Evolutionary conservation across 257 asterid genomes (phyloP), one percentile per base, ranked within the genome.

Genomic region (Fraxinus quadrangulata): DNA sequence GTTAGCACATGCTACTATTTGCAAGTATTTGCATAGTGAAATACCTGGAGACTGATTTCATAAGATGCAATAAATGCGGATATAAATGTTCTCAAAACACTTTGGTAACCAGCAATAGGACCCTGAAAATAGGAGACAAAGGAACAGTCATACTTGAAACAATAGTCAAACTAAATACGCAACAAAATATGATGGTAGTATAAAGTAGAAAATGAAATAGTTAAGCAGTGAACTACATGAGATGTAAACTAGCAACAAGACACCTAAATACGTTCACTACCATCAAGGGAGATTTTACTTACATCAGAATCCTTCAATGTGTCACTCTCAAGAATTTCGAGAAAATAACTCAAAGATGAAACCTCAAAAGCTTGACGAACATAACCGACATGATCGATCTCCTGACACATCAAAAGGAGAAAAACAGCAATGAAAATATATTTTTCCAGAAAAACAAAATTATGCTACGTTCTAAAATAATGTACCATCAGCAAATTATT

Each of bases 361-460:
- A 90, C 91, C 83, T 93, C 97, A 86, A 92, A 87, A 80, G 99
- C 97, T 90, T 93, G 99, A 70, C 94, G 96, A 76, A 89, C 92
- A 81, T 96, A 93, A 84, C 87, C 87, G 63, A 85, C 83, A 81
- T 96, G 97, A 83, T 95, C 92, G 30, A 95, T 81, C 87, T 93
- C 98, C 99, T 93, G 97, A 87, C 77, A 80, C 40, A 79, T 75
- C 56, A 70, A 76, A 11, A 70, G 3, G 79, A 70, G 40, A 76
- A 67, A 82, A 77, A 39, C 61, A 56, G 69, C 67, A 76, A 23
- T 26, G 54, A 72, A 39, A 16, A 23, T 54, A 54, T 67, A 34
- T 69, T 54, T 67, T 51, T 76, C 74, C 67, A 34, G 1, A 75
- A 74, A 13, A 61, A 33, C 17, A 75, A 37, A 76, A 26, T 71